phyloP scores from a whole-genome alignment of 2,329 filamentous ascomycete species.

The Fusarium odoratissimum region DNA sequence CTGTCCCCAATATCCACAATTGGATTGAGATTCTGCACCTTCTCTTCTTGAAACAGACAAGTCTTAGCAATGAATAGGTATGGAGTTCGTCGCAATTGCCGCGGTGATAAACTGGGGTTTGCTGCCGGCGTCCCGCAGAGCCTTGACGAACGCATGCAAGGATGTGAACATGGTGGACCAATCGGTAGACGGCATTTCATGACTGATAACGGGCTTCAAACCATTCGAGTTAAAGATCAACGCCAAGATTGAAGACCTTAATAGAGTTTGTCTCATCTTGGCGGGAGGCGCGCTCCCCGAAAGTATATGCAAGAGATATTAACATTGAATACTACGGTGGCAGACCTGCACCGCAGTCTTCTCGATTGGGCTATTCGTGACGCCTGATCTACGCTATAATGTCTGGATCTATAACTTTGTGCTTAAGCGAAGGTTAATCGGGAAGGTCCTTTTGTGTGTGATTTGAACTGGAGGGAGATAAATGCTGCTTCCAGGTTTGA shows the following conservation, averaged over 20 bases:
- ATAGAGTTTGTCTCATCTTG: background rate
- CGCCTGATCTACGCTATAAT: background rate
- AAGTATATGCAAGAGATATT: slow-evolving; percentile 1
- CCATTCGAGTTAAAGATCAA: background rate
- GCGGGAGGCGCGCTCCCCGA: background rate
- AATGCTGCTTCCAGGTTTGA: background rate
- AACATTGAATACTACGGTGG: background rate
- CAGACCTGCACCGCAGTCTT: background rate
- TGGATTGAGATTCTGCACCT: background rate
- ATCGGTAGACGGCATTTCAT: background rate
- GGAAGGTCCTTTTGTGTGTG: background rate
- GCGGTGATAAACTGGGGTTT: background rate
- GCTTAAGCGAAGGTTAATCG: slow-evolving; percentile 6
- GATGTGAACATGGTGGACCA: background rate
- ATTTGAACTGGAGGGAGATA: background rate
- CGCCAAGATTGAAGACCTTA: background rate
- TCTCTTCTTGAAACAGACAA: background rate
- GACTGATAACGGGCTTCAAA: background rate
- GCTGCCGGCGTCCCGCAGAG: no score
- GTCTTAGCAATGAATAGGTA: background rate
- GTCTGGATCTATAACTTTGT: background rate
- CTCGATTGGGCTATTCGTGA: background rate
- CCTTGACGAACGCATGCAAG: background rate
- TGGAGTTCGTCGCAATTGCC: background rate
- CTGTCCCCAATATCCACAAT: background rate